Evolutionary conservation across 352 stramenopile species (phyloP), one percentile per base, ranked within the genome.

Genomic region (Peronosclerospora sorghi): DNA sequence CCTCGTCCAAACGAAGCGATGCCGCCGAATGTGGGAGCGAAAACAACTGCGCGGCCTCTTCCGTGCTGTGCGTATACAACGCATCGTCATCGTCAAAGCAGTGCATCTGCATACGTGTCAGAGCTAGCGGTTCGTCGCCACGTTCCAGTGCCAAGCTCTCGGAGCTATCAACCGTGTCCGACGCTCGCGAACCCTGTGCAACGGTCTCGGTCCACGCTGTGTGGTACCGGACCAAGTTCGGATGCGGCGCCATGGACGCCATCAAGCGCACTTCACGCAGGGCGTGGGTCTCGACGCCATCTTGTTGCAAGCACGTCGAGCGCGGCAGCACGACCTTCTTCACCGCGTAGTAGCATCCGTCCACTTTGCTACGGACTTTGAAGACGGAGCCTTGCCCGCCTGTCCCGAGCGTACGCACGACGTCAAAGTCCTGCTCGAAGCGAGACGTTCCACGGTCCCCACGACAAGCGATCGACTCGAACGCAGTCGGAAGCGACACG

Each of bases 181-280:
- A 65, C 30, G 48, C 45, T 18, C 58, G 36, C n/a, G 67, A 27
- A 29, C 49, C 32, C 41, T 37, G 56, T 20, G 48, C 45, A 20
- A 80, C 59, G 14, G 79, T 58, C 48, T 91, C 78, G 6, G 83
- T 68, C 78, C 75, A 91, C 0, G 78, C 70, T 5, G 73, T 86
- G 50, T 88, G 76, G 46, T 91, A 91, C 4, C 73, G 66, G 35
- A 91, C 73, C 4, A 91, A 74, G 40, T 91, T 91, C 1, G 38
- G 19, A 54, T 91, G 75, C 2, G 66, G 63, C 13, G 67, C 55
- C 57, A 91, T 80, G 0, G 60, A 65, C 4, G 75, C 73, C 78
- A 88, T 91, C 2, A 73, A 71, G 5, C 75, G 73, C 21, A 85
- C 73, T 65, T 91, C 75, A 45, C 75, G 75, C 15, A 86, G 40